phyloP scores from a whole-genome alignment of 192 early-diverging fungal genomes.

The Thoreauomyces humboldtii region DNA sequence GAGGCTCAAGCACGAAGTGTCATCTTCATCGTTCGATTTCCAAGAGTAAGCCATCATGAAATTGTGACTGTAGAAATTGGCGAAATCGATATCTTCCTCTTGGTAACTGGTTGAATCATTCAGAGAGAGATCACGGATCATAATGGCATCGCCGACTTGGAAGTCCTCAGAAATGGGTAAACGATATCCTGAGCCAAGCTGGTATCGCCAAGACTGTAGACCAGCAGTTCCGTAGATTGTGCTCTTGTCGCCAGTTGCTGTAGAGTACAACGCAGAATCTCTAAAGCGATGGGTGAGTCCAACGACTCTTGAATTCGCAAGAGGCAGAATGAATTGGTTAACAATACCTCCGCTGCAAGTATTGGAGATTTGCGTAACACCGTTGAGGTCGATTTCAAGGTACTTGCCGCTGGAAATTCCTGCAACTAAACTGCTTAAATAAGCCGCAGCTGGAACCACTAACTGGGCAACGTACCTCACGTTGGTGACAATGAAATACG shows the following conservation, averaged over 20 bases:
- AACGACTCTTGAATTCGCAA: conserved; percentile 2
- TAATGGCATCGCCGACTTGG: conserved; percentile 2
- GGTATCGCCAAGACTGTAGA: neutral
- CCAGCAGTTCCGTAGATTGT: neutral
- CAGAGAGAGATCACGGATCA: neutral
- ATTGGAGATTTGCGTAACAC: neutral
- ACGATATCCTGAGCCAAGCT: neutral
- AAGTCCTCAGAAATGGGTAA: neutral
- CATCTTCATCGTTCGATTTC: neutral
- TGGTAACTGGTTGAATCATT: neutral
- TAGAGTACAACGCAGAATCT: neutral
- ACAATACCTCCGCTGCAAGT: neutral
- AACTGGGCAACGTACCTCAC: neutral
- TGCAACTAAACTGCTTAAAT: neutral
- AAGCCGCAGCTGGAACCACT: neutral
- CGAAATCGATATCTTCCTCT: neutral
- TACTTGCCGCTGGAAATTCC: neutral
- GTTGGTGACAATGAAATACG: neutral
- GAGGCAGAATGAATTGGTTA: neutral
- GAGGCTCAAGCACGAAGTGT: neutral
- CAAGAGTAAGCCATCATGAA: neutral
- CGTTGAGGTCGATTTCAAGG: neutral
- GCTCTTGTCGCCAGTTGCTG: conserved; percentile 2
- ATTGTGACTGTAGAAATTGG: neutral
- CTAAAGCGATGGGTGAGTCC: conserved; percentile 1